A percentile compares a stretch with the other conserved stretches of the same genome.
Evolutionary conservation across 805 yeast genomes (phyloP).

Genomic region (Hanseniaspora singularis): DNA sequence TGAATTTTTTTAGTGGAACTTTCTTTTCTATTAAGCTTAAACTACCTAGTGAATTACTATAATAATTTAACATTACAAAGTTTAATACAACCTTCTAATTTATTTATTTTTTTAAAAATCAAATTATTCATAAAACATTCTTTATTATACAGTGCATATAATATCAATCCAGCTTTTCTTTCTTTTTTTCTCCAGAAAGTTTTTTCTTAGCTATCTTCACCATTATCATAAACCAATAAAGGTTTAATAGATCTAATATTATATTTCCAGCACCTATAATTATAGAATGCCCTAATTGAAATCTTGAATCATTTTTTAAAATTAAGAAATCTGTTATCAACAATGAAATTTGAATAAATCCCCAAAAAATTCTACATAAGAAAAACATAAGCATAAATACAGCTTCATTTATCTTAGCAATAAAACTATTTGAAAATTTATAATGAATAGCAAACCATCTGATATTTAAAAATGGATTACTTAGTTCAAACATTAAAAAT

Average conservation of each 20-base stretch:
- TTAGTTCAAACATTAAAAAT: constrained; percentile 68
- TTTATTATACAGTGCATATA: too few species aligned
- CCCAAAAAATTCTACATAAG: constrained; percentile 65
- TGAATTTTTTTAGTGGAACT: too few species aligned
- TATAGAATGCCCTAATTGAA: constrained; percentile 32
- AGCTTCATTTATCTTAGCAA: constrained; percentile 42
- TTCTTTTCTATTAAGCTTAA: too few species aligned
- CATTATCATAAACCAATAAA: constrained; percentile 78
- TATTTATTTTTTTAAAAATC: too few species aligned
- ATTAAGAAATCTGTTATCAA: constrained; percentile 38
- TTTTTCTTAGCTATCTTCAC: constrained; percentile 40
- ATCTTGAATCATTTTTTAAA: constrained; percentile 34
- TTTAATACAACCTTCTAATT: too few species aligned
- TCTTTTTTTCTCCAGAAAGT: not conserved
- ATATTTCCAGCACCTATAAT: constrained; percentile 38
- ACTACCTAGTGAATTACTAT: too few species aligned
- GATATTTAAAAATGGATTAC: constrained; percentile 79
- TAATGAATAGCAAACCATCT: constrained; percentile 60
- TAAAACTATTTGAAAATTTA: constrained; percentile 32
- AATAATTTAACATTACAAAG: too few species aligned
- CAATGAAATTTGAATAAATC: constrained; percentile 51
- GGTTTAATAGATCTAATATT: constrained; percentile 51
- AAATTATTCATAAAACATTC: too few species aligned
- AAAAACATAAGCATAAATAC: constrained; percentile 54
- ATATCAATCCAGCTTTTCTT: not conserved